Conservation (phyloP, 257 asterid genomes). For the Solanum microdontum region DNA sequence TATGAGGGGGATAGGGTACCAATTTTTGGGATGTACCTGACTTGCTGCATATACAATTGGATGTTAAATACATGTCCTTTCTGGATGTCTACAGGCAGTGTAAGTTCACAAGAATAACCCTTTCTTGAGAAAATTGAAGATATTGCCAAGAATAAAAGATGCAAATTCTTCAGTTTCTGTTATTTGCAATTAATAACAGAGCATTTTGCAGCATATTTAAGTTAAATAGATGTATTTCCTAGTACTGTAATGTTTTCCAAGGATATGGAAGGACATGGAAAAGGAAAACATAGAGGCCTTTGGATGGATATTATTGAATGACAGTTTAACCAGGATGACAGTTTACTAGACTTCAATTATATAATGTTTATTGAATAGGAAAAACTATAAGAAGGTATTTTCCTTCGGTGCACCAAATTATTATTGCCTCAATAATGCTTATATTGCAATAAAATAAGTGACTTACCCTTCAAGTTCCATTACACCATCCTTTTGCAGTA, state of each 20-base stretch:
- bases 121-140: neutral
- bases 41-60: slow-evolving; percentile 50
- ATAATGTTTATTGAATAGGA: neutral
- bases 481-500: neutral
- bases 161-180: neutral
- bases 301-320: neutral
- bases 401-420: neutral
- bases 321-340: neutral
- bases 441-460: neutral
- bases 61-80: neutral
- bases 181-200: neutral
- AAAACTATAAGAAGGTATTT: neutral
- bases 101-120: neutral
- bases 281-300: neutral
- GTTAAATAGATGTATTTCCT: neutral
- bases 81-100: neutral
- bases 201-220: neutral
- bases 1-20: slow-evolving; percentile 98
- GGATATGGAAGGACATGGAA: neutral
- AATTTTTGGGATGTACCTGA: slow-evolving; percentile 96
- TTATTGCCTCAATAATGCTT: neutral
- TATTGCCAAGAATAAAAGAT: neutral
- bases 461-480: neutral
- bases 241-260: neutral
- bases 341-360: neutral